A percentile compares a stretch with the other conserved stretches of the same genome.
phyloP scores from a whole-genome alignment of 495 filamentous ascomycete genomes.

The Apodospora peruviana region DNA sequence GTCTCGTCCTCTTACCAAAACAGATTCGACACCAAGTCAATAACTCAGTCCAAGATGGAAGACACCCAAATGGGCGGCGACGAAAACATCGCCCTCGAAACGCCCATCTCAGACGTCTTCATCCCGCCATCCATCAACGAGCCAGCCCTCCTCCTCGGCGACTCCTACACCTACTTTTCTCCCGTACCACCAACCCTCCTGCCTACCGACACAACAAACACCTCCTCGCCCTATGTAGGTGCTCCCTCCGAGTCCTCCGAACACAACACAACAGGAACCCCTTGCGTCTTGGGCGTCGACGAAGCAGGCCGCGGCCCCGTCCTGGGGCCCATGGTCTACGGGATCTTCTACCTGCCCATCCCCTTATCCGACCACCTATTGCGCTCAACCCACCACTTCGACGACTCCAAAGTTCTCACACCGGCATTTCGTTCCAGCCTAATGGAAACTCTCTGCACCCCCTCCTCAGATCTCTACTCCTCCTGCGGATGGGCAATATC shows the following conservation, averaged over 20 bases:
- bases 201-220: slow-evolving; percentile 23
- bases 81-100: slow-evolving; percentile 47
- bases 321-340: slow-evolving; percentile 96
- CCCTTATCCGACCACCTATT: slow-evolving; percentile 65
- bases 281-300: slow-evolving; percentile 71
- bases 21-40: too few relatives aligned
- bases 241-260: slow-evolving; percentile 28
- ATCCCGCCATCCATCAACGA: slow-evolving; percentile 72
- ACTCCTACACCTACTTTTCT: slow-evolving; percentile 82
- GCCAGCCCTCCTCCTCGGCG: slow-evolving; percentile 57
- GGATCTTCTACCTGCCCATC: slow-evolving; percentile 76
- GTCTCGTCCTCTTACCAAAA: too few relatives aligned
- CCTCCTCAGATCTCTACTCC: slow-evolving; percentile 54
- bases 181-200: slow-evolving; percentile 54
- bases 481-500: slow-evolving; percentile 79
- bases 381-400: slow-evolving; percentile 70
- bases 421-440: slow-evolving; percentile 65
- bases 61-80: slow-evolving; percentile 32
- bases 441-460: slow-evolving; percentile 69
- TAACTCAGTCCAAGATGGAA: slow-evolving; percentile 37
- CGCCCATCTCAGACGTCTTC: slow-evolving; percentile 56
- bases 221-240: slow-evolving; percentile 24
- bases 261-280: slow-evolving; percentile 18
- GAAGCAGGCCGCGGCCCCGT: slow-evolving; percentile 95
- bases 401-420: slow-evolving; percentile 87